A percentile compares a stretch with the other conserved stretches of the same genome.
Evolutionary conservation across 73 alveolate genomes (phyloP).

Genomic region (Urostyla sp.): DNA sequence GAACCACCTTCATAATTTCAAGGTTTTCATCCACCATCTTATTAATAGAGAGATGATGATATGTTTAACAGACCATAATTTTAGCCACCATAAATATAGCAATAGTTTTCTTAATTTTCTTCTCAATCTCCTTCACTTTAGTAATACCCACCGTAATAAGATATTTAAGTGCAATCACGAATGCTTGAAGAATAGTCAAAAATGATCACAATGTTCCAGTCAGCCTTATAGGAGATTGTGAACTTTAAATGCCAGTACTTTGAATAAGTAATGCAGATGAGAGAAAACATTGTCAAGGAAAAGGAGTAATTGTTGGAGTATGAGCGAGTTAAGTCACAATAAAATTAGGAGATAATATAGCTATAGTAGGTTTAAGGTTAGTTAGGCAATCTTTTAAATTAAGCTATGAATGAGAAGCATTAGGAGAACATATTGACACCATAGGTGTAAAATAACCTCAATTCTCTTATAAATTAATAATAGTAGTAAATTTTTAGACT

Average conservation of each 20-base stretch:
- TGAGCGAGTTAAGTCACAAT: slow-evolving; percentile 5
- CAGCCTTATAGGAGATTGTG: slow-evolving; percentile 4
- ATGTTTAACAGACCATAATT: too few species aligned
- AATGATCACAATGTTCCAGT: slow-evolving; percentile 10
- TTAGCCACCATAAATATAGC: too few species aligned
- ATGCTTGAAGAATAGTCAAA: slow-evolving; percentile 28
- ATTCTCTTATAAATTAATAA: neutral
- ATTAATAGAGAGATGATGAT: too few species aligned
- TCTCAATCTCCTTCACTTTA: too few species aligned
- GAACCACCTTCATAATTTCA: too few species aligned
- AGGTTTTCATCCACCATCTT: too few species aligned
- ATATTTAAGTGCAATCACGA: too few species aligned
- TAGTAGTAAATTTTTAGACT: slow-evolving; percentile 3
- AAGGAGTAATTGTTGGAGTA: slow-evolving; percentile 13
- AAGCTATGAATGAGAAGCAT: neutral
- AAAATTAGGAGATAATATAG: slow-evolving; percentile 13
- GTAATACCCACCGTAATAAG: too few species aligned
- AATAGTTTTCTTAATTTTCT: too few species aligned
- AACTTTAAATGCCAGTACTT: neutral
- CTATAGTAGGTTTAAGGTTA: neutral
- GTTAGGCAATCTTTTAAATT: slow-evolving; percentile 5
- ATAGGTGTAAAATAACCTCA: slow-evolving; percentile 9
- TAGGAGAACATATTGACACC: neutral
- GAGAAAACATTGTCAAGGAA: slow-evolving; percentile 14
- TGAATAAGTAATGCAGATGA: slow-evolving; percentile 25